These are phyloP conservation scores for Colletotrichum musicola DNA, from an alignment of 2,329 filamentous ascomycete genomes.

Conservation along the genomic window DNA sequence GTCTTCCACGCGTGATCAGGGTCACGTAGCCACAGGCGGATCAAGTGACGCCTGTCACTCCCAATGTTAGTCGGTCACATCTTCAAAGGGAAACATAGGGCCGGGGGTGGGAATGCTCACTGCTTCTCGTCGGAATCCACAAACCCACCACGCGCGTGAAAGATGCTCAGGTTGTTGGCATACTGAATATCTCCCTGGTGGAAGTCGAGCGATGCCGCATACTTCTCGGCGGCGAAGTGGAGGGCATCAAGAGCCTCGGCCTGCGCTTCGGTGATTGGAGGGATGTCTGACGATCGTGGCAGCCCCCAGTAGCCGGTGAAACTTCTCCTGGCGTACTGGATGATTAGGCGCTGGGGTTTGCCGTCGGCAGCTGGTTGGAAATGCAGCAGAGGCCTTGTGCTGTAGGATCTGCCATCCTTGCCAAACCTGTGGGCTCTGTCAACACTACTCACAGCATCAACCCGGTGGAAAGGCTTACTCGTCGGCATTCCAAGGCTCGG, in stretches of 20 bases:
- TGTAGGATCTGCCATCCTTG: constrained; percentile 59
- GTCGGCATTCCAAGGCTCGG: constrained; percentile 63
- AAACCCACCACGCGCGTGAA: constrained; percentile 66
- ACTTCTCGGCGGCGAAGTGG: constrained; percentile 62
- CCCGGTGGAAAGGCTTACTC: constrained; percentile 45
- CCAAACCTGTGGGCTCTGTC: constrained; percentile 58
- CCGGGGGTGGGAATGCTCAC: constrained; percentile 48
- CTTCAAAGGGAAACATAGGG: constrained; percentile 40
- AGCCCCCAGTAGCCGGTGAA: constrained; percentile 70
- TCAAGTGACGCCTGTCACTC: constrained; percentile 57
- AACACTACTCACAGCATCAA: not conserved
- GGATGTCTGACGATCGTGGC: constrained; percentile 66
- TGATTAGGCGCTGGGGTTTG: constrained; percentile 65
- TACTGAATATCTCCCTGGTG: constrained; percentile 67
- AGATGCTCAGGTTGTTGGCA: constrained; percentile 66
- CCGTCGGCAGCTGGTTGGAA: constrained; percentile 62
- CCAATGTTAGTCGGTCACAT: constrained; percentile 44
- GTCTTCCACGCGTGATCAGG: constrained; percentile 63
- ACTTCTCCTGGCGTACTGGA: constrained; percentile 71
- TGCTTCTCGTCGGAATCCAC: constrained; percentile 56
- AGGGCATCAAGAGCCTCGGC: constrained; percentile 65
- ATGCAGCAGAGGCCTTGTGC: constrained; percentile 65
- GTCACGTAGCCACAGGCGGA: constrained; percentile 65
- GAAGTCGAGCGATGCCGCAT: constrained; percentile 59
- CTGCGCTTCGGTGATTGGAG: constrained; percentile 67